Conservation (phyloP, 2,329 filamentous ascomycete genomes). For the Helminthosporium solani region DNA sequence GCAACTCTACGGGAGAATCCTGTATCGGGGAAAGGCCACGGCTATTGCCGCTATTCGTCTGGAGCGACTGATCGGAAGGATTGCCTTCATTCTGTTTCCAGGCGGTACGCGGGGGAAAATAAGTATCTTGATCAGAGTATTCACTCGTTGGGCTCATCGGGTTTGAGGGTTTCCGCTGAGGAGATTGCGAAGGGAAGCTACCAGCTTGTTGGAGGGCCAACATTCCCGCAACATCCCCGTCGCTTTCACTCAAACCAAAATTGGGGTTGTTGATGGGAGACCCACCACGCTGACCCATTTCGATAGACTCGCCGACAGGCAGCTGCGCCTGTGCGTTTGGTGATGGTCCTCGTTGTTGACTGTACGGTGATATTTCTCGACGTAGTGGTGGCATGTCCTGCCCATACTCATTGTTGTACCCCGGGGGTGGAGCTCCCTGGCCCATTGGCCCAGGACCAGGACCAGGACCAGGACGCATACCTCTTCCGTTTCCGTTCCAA, state of each 20-base stretch:
- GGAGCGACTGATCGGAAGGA: constrained; percentile 27
- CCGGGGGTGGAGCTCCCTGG: constrained; percentile 46
- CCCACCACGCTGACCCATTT: constrained; percentile 68
- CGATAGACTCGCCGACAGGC: constrained; percentile 65
- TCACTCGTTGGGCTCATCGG: constrained; percentile 61
- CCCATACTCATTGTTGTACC: constrained; percentile 41
- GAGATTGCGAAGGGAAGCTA: constrained; percentile 30
- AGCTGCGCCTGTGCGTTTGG: constrained; percentile 37
- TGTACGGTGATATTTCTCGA: constrained; percentile 41
- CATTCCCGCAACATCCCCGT: constrained; percentile 73
- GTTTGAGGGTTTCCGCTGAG: constrained; percentile 28
- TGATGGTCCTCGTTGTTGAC: constrained; percentile 62
- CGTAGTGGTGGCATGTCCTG: constrained; percentile 47
- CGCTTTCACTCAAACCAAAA: constrained; percentile 59
- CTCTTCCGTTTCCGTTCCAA: constrained; percentile 40
- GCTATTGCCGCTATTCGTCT: constrained; percentile 29
- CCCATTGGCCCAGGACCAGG: constrained; percentile 41
- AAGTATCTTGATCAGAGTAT: constrained; percentile 66
- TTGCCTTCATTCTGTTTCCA: constrained; percentile 41
- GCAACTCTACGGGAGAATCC: constrained; percentile 40
- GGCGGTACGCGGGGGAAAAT: constrained; percentile 50
- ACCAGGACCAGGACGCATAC: constrained; percentile 34
- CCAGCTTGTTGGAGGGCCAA: constrained; percentile 64
- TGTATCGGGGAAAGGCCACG: constrained; percentile 44
- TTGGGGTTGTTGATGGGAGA: constrained; percentile 27